Evolutionary conservation across 371 early-diverging fungal genomes (phyloP).

Genomic region (Saksenaea vasiformis): DNA sequence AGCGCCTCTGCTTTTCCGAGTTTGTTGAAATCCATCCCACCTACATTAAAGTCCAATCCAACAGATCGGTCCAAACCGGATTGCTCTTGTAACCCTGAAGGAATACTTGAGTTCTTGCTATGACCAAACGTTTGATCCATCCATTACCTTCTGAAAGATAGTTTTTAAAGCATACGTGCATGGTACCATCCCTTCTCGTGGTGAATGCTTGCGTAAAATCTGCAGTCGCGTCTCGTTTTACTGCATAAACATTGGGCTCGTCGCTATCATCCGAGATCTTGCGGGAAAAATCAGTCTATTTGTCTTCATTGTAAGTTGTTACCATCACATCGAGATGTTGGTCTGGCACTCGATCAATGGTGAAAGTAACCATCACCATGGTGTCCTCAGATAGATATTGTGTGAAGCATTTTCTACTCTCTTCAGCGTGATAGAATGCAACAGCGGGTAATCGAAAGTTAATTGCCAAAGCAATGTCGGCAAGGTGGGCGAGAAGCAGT

Average conservation of each 20-base stretch:
- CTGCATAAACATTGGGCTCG: slow-evolving; percentile 62
- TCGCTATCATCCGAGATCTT: slow-evolving; percentile 53
- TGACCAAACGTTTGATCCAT: background rate
- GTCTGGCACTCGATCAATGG: slow-evolving; percentile 64
- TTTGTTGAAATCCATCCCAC: slow-evolving; percentile 75
- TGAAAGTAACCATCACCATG: slow-evolving; percentile 72
- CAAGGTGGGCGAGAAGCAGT: background rate
- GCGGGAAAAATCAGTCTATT: background rate
- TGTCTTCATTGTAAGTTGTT: background rate
- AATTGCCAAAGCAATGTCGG: slow-evolving; percentile 47
- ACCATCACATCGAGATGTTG: slow-evolving; percentile 77
- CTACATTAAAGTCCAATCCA: slow-evolving; percentile 79
- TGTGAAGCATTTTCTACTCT: slow-evolving; percentile 66
- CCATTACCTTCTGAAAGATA: slow-evolving; percentile 67
- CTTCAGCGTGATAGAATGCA: slow-evolving; percentile 29
- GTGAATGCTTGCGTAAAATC: slow-evolving; percentile 65
- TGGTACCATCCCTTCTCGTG: slow-evolving; percentile 80
- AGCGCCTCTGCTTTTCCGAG: slow-evolving; percentile 77
- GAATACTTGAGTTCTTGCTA: background rate
- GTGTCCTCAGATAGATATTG: slow-evolving; percentile 75
- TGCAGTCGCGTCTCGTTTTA: slow-evolving; percentile 55
- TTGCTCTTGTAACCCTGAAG: slow-evolving; percentile 59
- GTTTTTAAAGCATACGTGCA: slow-evolving; percentile 89
- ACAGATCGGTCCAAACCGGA: slow-evolving; percentile 61
- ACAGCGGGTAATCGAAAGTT: slow-evolving; percentile 76